Conservation (phyloP, 345 rosid species). For the Citrus hindsii region DNA sequence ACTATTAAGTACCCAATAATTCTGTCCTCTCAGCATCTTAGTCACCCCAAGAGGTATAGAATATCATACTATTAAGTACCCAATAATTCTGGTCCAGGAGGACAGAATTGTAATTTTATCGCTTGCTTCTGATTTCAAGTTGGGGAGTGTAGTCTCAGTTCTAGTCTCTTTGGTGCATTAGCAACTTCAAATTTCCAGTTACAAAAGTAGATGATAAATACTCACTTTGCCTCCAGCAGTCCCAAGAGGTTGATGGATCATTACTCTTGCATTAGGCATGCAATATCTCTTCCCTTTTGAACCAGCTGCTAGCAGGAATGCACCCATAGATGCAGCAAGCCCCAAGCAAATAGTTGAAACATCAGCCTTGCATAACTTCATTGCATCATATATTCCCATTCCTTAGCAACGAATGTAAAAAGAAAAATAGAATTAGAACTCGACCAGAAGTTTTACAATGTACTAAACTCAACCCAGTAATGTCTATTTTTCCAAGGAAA, state of each 20-base stretch:
- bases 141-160: background rate
- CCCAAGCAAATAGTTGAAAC: constrained; percentile 94
- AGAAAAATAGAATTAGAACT: constrained; percentile 11
- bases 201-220: constrained; percentile 10
- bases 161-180: background rate
- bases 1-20: background rate
- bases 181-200: background rate
- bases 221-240: constrained; percentile 81
- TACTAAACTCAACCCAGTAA: background rate
- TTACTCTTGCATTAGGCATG: constrained; percentile 94
- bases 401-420: constrained; percentile 35
- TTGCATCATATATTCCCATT: constrained; percentile 94
- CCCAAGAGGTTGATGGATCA: constrained; percentile 97
- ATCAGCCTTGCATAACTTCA: constrained; percentile 94
- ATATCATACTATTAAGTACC: background rate
- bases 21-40: background rate
- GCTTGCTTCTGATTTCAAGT: background rate
- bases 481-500: background rate
- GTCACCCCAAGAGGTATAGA: background rate
- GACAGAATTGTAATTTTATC: background rate
- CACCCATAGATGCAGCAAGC: constrained; percentile 92
- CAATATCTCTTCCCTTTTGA: constrained; percentile 89
- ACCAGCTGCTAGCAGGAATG: constrained; percentile 86
- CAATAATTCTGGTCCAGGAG: background rate
- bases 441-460: background rate